Evolutionary conservation across 169 alveolate genomes (phyloP).

Genomic region (Cryptosporidium sp.): DNA sequence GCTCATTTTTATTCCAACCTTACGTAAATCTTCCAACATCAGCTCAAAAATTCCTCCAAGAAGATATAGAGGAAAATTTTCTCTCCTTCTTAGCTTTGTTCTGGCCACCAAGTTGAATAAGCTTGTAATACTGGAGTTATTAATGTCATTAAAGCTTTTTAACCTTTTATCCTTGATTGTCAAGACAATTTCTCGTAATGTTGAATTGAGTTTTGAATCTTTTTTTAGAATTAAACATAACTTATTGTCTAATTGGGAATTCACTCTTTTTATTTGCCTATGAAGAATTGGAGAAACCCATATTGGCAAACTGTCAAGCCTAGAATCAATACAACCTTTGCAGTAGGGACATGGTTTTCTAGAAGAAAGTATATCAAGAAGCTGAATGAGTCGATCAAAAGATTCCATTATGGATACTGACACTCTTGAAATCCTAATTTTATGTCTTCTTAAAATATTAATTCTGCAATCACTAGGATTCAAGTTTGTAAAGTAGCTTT

Average conservation of each 20-base stretch:
- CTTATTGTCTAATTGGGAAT: conserved; percentile 32
- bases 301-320: conserved; percentile 42
- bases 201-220: conserved; percentile 3
- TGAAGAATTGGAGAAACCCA: conserved; percentile 72
- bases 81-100: not conserved
- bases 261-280: conserved; percentile 23
- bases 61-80: conserved; percentile 3
- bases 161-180: not conserved
- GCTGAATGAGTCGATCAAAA: conserved; percentile 28
- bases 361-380: conserved; percentile 51
- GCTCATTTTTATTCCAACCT: not conserved
- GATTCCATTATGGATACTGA: conserved; percentile 33
- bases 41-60: conserved; percentile 27
- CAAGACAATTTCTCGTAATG: not conserved
- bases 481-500: conserved; percentile 31
- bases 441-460: conserved; percentile 24
- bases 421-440: conserved; percentile 14
- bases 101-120: not conserved
- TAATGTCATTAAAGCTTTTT: not conserved
- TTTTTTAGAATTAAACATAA: conserved; percentile 48
- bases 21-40: conserved; percentile 21
- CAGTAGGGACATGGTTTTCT: conserved; percentile 64
- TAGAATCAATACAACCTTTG: conserved; percentile 37
- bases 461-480: conserved; percentile 55
- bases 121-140: not conserved